Evolutionary conservation across 1,284 basidiomycete genomes (phyloP), one percentile per base, ranked within the genome.

Genomic region (Trichosporon ovoides): DNA sequence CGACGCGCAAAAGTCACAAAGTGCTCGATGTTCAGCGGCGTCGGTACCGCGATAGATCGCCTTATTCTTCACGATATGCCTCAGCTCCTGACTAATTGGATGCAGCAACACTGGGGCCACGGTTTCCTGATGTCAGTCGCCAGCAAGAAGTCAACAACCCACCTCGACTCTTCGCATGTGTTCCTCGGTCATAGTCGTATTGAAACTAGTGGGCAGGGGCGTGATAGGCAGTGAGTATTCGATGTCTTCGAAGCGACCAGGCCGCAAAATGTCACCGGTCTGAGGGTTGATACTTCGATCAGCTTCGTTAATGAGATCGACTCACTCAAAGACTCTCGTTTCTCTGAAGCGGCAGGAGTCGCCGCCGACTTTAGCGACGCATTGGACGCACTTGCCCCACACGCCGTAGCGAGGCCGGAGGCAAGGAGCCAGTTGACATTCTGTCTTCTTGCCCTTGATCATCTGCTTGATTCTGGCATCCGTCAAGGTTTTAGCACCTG

Each of bases 1-100:
- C 3, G 91, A 92, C 78, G 89, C 87, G 74, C 94, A 97, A 3
- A 88, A 91, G 76, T 97, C 91, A 72, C 89, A 95, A 38, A 87
- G 90, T 14, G 85, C 85, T 37, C 90, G 84, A 57, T 88, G 85
- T 59, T 88, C 63, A 2, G 71, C 87, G 38, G 84, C 84, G 69
- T 92, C 89, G 48, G 86, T 80, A 5, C 84, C 83, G 38, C 91
- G 81, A 56, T 83, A 83, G 59, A 91, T 85, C 12, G 89, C 82
- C 53, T 83, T 80, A 0, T 80, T 75, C 19, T 79, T 79, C n/a
- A 79, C 71, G 3, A 89, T 78, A 70, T 94, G 91, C 9, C 82
- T 76, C 55, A 86, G 78, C 70, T 94, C 91, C 54, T 81, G 75
- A 37, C 81, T 80, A 36, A 94, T 81, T 7, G 84, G 82, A 0